Percentiles rank a stretch among this genome's conserved stretches.
Conservation (phyloP, 129 eudicot species). For the Silybum marianum region DNA sequence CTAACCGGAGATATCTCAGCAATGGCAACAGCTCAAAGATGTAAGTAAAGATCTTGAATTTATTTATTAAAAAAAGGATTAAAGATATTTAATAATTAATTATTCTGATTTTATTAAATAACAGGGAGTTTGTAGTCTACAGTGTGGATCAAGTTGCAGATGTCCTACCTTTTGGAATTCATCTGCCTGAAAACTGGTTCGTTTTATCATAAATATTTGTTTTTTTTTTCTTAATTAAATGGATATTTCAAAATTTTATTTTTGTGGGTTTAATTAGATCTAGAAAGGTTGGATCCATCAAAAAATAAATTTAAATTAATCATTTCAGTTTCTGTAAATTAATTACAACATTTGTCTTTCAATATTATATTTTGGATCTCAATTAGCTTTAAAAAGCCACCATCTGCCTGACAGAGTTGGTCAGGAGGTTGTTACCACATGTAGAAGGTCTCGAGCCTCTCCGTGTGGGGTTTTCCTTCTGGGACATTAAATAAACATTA, state of each 20-base stretch:
- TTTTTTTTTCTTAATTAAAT: not conserved
- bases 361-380: not conserved
- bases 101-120: not conserved
- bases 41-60: slow-evolving; percentile 7
- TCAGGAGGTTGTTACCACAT: no score
- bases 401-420: no score
- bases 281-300: not conserved
- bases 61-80: not conserved
- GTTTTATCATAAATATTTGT: not conserved
- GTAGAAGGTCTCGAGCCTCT: no score
- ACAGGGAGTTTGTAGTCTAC: slow-evolving; percentile 31
- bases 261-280: slow-evolving; percentile 5
- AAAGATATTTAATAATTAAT: not conserved
- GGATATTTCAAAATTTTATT: not conserved
- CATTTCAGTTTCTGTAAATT: not conserved
- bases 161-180: slow-evolving; percentile 30
- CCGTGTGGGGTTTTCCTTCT: no score
- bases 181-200: slow-evolving; percentile 37
- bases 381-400: not conserved
- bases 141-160: slow-evolving; percentile 34
- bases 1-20: slow-evolving; percentile 23
- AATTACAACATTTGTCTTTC: not conserved
- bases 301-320: not conserved
- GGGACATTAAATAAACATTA: no score
- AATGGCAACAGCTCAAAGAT: slow-evolving; percentile 27